Base-by-base conservation (phyloP, 2,329 filamentous ascomycete species). In the Drechslera avenae region DNA sequence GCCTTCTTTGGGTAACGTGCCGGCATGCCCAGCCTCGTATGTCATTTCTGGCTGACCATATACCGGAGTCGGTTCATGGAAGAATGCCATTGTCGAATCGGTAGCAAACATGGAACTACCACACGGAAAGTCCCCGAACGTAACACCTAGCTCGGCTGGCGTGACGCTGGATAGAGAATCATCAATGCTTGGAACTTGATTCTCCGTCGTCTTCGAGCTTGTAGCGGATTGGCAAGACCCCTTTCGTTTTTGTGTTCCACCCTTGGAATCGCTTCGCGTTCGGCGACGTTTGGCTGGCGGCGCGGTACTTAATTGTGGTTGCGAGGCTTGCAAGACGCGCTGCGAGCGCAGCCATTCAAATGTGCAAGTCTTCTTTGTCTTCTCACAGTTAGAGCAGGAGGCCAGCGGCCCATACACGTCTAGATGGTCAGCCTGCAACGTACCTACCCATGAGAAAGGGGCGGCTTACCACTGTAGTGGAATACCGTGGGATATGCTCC, bases 351-450 rank as follows among this genome's bases (percentile, higher is more conserved):
- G 65, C 74, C 76, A 78, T 42, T 77, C 72, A 50, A 78, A 77
- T 0, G 76, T 78, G 52, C 76, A 78, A 12, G 61, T 68, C 51
- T 77, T 78, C 36, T 74, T 75, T 35, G 74, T 77, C 62, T 75
- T 74, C 33, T 69, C 72, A 60, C 76, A 78, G 43, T 78, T 78
- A 2, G 72, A 70, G 44, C 76, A 78, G 10, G 69, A 59, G 10
- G 68, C 62, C 39, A 72, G 52, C 6, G 69, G 62, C 12, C 69
- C 67, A 52, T 67, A 72, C n/a, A 68, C 63, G 53, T 73, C 69
- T 70, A 50, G 17, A 50, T 43, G 26, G 55, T 71, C 54, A 71
- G 54, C 47, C 42, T 35, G 34, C 30, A 34, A 36, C 19, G n/a
- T 19, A 19, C 17, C 9, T 39, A 41, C 36, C 39, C 18, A 14